Evolutionary conservation across 2,329 filamentous ascomycete species (phyloP), one percentile per base, ranked within the genome.

Genomic region (Trichoderma sp.): DNA sequence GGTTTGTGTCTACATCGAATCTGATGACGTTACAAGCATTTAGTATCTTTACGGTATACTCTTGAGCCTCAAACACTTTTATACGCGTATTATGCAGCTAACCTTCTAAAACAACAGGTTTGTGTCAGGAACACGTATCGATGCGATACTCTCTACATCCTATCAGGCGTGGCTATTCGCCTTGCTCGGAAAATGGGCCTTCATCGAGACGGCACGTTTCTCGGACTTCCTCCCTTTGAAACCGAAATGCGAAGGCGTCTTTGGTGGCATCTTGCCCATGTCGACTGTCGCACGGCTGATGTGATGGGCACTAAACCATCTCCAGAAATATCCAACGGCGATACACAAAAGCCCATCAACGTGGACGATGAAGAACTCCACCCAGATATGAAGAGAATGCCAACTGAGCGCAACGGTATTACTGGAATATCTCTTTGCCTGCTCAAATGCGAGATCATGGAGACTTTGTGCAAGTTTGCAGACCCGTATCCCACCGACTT

Each of bases 191-290:
- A 72, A 27, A 72, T 72, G 68, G 68, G 68, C 33, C 68, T 72
- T 18, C 68, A 72, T 7, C 68, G 68, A 21, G 68, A 72, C 5
- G 68, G 68, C 18, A 72, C 68, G 0, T 72, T 50, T 11, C 68
- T 72, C 9, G 68, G 68, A 9, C 59, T 72, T 1, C 6, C 68
- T 0, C 89, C 91, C 0, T 92, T 92, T 78, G 91, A 93, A 78
- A 89, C 88, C 1, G 91, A 93, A 80, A 93, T 93, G 86, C 87
- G 91, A n/a, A 85, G 91, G 53, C 86, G 91, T 3, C 85, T 93
- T 18, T 93, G 91, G 91, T 92, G 90, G 90, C 88, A 90, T 79
- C 87, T 93, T 29, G 85, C 90, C 63, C 84, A 91, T 71, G 84
- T 90, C 68, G 90, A 92, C 77, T 85, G 87, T 59, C 88, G 89